Conservation (phyloP, 371 early-diverging fungal genomes). For the Mortierella sp. region DNA sequence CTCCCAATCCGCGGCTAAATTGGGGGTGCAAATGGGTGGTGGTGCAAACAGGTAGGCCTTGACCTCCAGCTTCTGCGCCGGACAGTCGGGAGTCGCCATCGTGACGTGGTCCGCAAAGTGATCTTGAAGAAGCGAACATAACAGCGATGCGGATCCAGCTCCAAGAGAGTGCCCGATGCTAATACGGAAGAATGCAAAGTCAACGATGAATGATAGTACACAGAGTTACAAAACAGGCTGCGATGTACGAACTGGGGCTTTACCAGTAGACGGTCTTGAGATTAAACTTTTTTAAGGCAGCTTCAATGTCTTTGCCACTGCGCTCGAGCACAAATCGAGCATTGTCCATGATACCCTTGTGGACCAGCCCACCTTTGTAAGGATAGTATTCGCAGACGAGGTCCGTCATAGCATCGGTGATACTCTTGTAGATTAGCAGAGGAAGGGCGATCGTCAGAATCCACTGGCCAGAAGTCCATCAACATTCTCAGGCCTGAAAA, state of each 20-base stretch:
- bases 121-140: constrained; percentile 60
- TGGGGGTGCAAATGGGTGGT: constrained; percentile 76
- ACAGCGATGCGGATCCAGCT: constrained; percentile 79
- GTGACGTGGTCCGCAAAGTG: constrained; percentile 26
- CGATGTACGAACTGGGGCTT: not conserved
- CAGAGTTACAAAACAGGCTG: not conserved
- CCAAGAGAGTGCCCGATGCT: constrained; percentile 87
- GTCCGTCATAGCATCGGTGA: constrained; percentile 87
- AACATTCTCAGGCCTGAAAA: not conserved
- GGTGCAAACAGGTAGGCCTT: constrained; percentile 69
- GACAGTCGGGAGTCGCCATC: constrained; percentile 22
- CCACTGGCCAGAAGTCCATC: not conserved
- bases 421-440: constrained; percentile 60
- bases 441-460: not conserved
- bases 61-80: constrained; percentile 55
- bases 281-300: constrained; percentile 48
- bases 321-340: constrained; percentile 71
- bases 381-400: constrained; percentile 87
- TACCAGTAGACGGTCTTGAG: constrained; percentile 53
- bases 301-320: constrained; percentile 49
- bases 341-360: constrained; percentile 83
- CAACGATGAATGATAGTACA: too few species aligned
- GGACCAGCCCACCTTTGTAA: constrained; percentile 89
- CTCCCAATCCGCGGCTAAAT: constrained; percentile 71
- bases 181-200: constrained; percentile 46